Percentiles rank a stretch among this genome's conserved stretches.
Evolutionary conservation across 2,329 filamentous ascomycete genomes (phyloP).

Genomic region (Rasamsonia emersonii): DNA sequence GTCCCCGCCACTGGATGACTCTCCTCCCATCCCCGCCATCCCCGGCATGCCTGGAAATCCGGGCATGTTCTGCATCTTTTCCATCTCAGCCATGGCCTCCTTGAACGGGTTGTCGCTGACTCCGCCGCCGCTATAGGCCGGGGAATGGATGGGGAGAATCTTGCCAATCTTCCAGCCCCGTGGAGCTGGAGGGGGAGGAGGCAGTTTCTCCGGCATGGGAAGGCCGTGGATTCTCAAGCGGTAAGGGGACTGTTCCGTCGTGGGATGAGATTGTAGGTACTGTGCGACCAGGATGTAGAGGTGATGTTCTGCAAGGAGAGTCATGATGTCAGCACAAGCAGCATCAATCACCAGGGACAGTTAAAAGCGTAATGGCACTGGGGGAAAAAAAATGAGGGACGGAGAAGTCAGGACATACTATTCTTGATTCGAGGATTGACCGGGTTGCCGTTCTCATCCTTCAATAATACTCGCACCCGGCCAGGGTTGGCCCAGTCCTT

Average conservation of each 20-base stretch:
- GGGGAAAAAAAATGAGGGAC: background rate
- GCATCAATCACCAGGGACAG: too few relatives aligned
- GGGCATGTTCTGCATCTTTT: slow-evolving; percentile 38
- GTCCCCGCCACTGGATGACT: slow-evolving; percentile 18
- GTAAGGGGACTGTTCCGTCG: slow-evolving; percentile 62
- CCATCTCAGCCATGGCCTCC: slow-evolving; percentile 96
- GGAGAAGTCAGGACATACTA: slow-evolving; percentile 39
- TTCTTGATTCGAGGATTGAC: slow-evolving; percentile 52
- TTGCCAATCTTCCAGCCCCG: slow-evolving; percentile 84
- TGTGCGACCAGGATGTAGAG: slow-evolving; percentile 72
- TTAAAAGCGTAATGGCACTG: background rate
- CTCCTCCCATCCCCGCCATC: slow-evolving; percentile 46
- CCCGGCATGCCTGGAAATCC: slow-evolving; percentile 32
- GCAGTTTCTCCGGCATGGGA: slow-evolving; percentile 57
- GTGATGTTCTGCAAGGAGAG: slow-evolving; percentile 57
- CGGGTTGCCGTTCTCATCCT: slow-evolving; percentile 42
- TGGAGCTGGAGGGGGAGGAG: slow-evolving; percentile 67
- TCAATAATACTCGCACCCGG: slow-evolving; percentile 70
- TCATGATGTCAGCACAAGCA: background rate
- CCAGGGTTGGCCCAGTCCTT: slow-evolving; percentile 98
- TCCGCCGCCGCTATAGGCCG: slow-evolving; percentile 84
- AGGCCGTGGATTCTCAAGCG: slow-evolving; percentile 65
- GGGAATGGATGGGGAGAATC: slow-evolving; percentile 77
- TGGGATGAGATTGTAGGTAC: slow-evolving; percentile 70
- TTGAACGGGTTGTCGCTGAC: slow-evolving; percentile 91